Percentiles rank a stretch among this genome's conserved stretches.
phyloP scores from a whole-genome alignment of 2,329 filamentous ascomycete species.

The Ophiostoma populinum region DNA sequence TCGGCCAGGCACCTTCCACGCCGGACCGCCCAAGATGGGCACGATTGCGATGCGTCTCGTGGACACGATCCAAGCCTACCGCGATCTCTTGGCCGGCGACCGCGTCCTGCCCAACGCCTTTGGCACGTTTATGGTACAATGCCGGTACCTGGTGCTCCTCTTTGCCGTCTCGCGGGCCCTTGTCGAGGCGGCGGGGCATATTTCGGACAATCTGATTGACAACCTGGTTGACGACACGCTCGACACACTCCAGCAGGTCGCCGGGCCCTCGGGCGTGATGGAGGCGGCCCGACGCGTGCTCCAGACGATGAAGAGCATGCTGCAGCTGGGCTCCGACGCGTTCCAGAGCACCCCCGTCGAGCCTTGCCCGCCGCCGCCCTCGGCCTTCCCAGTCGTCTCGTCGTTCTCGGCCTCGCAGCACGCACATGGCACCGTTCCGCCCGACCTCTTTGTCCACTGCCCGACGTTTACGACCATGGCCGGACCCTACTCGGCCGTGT shows the following conservation, averaged over 20 bases:
- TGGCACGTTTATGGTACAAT: conserved; percentile 9
- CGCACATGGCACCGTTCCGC: not conserved
- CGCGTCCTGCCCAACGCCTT: conserved; percentile 10
- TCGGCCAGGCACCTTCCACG: not conserved
- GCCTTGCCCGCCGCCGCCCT: too few relatives aligned
- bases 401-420: not conserved
- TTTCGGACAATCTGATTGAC: conserved; percentile 1
- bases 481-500: not conserved
- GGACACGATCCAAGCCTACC: conserved; percentile 9
- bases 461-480: conserved; percentile 3
- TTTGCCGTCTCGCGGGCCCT: conserved; percentile 8
- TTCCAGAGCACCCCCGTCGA: too few relatives aligned
- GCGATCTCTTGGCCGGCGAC: conserved; percentile 3
- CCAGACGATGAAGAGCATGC: not conserved
- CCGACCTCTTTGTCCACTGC: conserved; percentile 6
- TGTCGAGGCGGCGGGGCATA: not conserved
- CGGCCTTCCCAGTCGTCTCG: not conserved
- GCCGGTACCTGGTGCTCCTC: conserved; percentile 10
- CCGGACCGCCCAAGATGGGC: not conserved
- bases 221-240: conserved; percentile 8
- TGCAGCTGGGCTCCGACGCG: too few relatives aligned
- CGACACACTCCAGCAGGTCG: conserved; percentile 1
- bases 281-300: conserved; percentile 8
- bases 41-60: conserved; percentile 5
- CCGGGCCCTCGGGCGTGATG: conserved; percentile 4